A percentile compares a stretch with the other conserved stretches of the same genome.
Evolutionary conservation across 148 eudicot species (phyloP).

Genomic region (Amaranthus hypochondriacus): DNA sequence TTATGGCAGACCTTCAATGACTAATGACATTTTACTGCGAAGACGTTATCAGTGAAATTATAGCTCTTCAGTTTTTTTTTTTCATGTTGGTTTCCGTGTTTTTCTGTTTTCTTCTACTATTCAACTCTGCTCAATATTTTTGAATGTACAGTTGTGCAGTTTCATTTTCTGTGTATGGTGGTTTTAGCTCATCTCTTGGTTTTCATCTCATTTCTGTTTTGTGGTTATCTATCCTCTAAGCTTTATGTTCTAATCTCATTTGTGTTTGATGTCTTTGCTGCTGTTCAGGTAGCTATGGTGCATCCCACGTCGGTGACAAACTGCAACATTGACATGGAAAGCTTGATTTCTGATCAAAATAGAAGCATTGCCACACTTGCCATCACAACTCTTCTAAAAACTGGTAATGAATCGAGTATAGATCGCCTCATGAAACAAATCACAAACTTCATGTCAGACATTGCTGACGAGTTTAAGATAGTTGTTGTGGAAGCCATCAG

Average conservation of each 20-base stretch:
- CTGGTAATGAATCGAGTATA: constrained; percentile 95
- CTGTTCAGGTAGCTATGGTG: constrained; percentile 87
- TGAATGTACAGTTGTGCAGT: neutral
- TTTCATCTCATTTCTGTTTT: neutral
- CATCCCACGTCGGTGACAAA: constrained; percentile 98
- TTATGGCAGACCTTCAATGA: neutral
- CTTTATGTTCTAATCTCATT: neutral
- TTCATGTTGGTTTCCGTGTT: neutral
- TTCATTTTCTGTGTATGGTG: neutral
- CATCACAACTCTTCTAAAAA: constrained; percentile 88
- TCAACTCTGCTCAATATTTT: neutral
- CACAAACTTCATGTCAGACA: constrained; percentile 97
- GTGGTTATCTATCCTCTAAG: no score
- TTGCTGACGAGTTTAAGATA: constrained; percentile 98
- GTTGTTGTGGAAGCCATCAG: constrained; percentile 98
- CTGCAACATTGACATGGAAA: constrained; percentile 98
- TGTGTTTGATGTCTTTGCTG: constrained; percentile 1
- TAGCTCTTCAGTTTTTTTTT: neutral
- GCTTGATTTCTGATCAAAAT: constrained; percentile 95
- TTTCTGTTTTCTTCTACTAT: neutral
- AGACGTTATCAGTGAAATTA: neutral
- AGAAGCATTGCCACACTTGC: constrained; percentile 99
- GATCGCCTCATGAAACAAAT: constrained; percentile 99
- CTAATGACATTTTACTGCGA: neutral
- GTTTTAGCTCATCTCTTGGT: no score